Evolutionary conservation across 2,329 filamentous ascomycete species (phyloP), one percentile per base, ranked within the genome.

Genomic region (Fusarium keratoplasticum): DNA sequence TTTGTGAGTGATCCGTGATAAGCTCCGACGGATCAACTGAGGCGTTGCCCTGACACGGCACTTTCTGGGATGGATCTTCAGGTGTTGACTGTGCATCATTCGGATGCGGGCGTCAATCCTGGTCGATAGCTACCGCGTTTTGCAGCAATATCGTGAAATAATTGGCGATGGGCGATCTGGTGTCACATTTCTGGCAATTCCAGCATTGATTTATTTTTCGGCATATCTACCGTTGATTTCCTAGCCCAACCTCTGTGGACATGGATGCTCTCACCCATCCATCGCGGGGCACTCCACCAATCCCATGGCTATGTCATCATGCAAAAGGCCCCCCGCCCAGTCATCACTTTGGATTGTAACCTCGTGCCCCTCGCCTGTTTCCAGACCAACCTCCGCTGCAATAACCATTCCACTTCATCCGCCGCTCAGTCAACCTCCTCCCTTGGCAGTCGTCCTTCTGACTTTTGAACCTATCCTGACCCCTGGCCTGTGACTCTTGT

Each of bases 271-370:
- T 22, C 52, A 42, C 31, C 35, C 57, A 13, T 55, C 20, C 25
- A 73, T 73, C 72, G 72, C 72, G 72, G 72, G 72, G 69, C 69
- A 74, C 72, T 72, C 72, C 72, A 72, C 72, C 50, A 63, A 58
- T 67, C 64, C 60, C 31, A 40, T 27, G 58, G 62, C 71, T 72
- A 74, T 74, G 72, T 74, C 72, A 74, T 74, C 72, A 74, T 72
- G 61, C 61, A 68, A 73, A 71, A 61, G 25, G 36, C 55, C 50
- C 60, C 65, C 65, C 65, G 52, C 72, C 72, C 72, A 72, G 59
- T 72, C 71, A 74, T 68, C 42, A 38, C 18, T 29, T 61, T 57
- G 58, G 52, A 61, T 61, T 59, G 61, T 58, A 64, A 75, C 72
- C 71, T 74, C 72, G 69, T 75, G 71, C 69, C 72, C 72, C 72